Percentiles rank a stretch among this genome's conserved stretches.
These are phyloP conservation scores for Bacidia rubella DNA, from an alignment of 495 filamentous ascomycete species.

Conservation along the genomic window DNA sequence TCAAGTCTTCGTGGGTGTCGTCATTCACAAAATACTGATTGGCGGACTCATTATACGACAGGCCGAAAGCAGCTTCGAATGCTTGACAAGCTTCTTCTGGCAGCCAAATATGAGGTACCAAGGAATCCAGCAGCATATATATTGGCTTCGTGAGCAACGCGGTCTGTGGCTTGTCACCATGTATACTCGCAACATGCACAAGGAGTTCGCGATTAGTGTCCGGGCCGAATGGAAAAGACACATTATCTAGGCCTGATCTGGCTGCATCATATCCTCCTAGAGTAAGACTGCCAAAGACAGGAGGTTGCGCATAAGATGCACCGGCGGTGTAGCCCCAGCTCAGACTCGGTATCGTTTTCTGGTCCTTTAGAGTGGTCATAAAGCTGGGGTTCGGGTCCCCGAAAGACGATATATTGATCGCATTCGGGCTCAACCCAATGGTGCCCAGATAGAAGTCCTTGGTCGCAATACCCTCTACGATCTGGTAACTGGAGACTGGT, in stretches of 20 bases:
- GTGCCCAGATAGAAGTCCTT: constrained; percentile 24
- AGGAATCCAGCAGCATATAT: constrained; percentile 36
- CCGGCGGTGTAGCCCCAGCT: constrained; percentile 27
- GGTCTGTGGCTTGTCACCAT: constrained; percentile 1
- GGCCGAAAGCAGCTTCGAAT: constrained; percentile 39
- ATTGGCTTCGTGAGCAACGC: constrained; percentile 8
- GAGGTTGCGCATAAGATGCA: constrained; percentile 16
- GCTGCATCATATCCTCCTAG: constrained; percentile 43
- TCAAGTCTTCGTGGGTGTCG: constrained; percentile 27
- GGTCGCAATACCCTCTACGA: constrained; percentile 19
- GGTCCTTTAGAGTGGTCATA: constrained; percentile 15
- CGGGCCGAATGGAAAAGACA: constrained; percentile 35
- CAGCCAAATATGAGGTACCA: constrained; percentile 41
- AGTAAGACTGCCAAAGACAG: constrained; percentile 36
- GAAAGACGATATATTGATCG: constrained; percentile 22
- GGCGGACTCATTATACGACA: constrained; percentile 29
- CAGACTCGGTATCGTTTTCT: constrained; percentile 14
- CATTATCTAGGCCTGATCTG: constrained; percentile 32
- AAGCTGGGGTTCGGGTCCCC: constrained; percentile 20
- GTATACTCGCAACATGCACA: constrained; percentile 32
- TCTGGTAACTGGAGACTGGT: constrained; percentile 11
- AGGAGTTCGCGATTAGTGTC: constrained; percentile 37
- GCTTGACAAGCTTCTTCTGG: constrained; percentile 33
- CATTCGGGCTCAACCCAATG: constrained; percentile 18
- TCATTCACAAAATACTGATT: constrained; percentile 39